Conservation (phyloP, 306 rosid species). For the Mimosa bimucronata region DNA sequence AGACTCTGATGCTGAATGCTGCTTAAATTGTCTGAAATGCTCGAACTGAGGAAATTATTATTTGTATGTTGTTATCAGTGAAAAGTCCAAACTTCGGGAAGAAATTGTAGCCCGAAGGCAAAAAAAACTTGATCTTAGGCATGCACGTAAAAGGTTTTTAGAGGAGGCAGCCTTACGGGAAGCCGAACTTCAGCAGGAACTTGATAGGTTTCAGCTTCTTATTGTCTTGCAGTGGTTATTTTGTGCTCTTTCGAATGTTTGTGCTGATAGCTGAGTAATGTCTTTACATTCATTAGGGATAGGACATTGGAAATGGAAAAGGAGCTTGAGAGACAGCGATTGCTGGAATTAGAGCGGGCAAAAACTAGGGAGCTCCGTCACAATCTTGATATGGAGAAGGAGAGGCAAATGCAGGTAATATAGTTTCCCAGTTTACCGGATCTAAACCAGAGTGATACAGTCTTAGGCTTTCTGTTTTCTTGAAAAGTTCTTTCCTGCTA, state of each 20-base stretch:
- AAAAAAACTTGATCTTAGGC: conserved; percentile 68
- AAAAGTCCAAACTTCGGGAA: conserved; percentile 69
- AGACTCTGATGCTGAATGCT: conserved; percentile 28
- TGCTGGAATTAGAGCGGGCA: conserved; percentile 82
- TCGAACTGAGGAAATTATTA: conserved; percentile 30
- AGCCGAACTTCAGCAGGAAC: conserved; percentile 82
- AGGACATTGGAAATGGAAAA: conserved; percentile 79
- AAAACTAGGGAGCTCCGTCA: conserved; percentile 90
- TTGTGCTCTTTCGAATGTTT: conserved; percentile 26
- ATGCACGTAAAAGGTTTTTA: conserved; percentile 68
- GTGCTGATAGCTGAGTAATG: conserved; percentile 36
- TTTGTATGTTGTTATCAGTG: conserved; percentile 54
- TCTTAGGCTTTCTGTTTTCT: not conserved
- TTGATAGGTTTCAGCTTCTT: conserved; percentile 68
- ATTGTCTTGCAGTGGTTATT: conserved; percentile 27
- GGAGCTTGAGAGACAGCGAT: conserved; percentile 84
- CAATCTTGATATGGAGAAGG: conserved; percentile 92
- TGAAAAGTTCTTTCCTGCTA: not conserved
- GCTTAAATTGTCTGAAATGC: conserved; percentile 20
- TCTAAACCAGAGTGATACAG: not conserved
- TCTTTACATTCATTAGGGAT: conserved; percentile 56
- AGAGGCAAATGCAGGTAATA: conserved; percentile 86
- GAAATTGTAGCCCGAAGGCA: conserved; percentile 77
- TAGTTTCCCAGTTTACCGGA: conserved; percentile 10
- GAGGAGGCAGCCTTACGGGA: conserved; percentile 79